Base-by-base conservation (phyloP, 192 early-diverging fungal species). In the Dissophora globulifera region DNA sequence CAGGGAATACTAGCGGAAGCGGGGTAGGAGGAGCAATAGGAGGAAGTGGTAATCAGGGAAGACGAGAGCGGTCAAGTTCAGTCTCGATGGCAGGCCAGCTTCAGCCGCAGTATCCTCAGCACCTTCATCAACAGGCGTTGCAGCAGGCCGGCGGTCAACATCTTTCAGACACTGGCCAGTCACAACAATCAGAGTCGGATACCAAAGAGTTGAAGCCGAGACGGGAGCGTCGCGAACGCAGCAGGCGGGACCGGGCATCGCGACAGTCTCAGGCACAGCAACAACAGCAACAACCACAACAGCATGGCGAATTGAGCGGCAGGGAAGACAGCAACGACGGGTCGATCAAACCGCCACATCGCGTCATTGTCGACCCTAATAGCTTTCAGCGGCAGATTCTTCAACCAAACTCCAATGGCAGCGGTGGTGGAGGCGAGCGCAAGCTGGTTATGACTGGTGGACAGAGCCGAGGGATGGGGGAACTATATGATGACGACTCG, bases 311-410 rank as follows among this genome's bases (percentile, higher is more conserved):
- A n/a, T n/a, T n/a, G n/a, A n/a, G n/a, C n/a, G n/a, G n/a, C n/a
- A n/a, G n/a, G n/a, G n/a, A n/a, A n/a, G n/a, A 38, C 57, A 68
- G 26, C 29, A 55, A 26, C 43, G 55, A 46, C 62, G 55, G 12
- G 38, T 43, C n/a, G 38, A 53, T 5, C 57, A 59, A 65, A 15
- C 45, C 32, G n/a, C 27, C 59, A 4, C 72, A 66, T n/a, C 72
- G 72, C 9, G 57, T 76, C 33, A 67, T 76, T 57, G 64, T 76
- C 8, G 72, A 76, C 29, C 72, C 72, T 12, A 76, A 76, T 46
- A 76, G 72, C 26, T 76, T 76, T 51, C 72, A 76, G 45, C 54
- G 72, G 13, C 72, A 76, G 32, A 66, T 60, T 25, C 41, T 76
- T 23, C 63, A 60, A n/a, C 52, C 62, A 2, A 76, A 55, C 17